Conservation (phyloP, 805 yeast genomes). For the Ogataea sp. region DNA sequence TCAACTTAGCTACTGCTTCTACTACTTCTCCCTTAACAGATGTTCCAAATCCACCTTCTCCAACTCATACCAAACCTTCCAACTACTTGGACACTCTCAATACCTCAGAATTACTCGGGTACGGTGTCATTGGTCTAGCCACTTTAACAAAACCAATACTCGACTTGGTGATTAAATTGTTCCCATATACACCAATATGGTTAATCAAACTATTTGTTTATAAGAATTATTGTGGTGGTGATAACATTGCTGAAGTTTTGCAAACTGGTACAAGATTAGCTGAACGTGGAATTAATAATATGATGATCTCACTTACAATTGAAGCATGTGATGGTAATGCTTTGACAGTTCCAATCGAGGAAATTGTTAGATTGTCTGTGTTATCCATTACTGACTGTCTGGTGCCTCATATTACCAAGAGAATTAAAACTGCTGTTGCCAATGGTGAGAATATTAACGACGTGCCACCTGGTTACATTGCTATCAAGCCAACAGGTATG, state of each 20-base stretch:
- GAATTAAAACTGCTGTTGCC: slow-evolving; percentile 33
- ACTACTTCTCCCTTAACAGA: neutral
- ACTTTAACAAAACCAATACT: slow-evolving; percentile 59
- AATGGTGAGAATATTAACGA: slow-evolving; percentile 41
- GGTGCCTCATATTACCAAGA: slow-evolving; percentile 60
- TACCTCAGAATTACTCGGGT: slow-evolving; percentile 50
- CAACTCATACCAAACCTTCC: neutral
- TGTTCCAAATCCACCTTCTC: too few relatives aligned
- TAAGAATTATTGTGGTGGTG: slow-evolving; percentile 88
- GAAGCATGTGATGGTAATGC: slow-evolving; percentile 84
- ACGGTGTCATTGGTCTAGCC: slow-evolving; percentile 60
- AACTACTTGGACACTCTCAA: slow-evolving; percentile 45
- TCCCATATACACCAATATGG: slow-evolving; percentile 70
- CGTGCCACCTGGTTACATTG: slow-evolving; percentile 87
- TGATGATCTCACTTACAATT: slow-evolving; percentile 92
- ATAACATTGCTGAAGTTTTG: slow-evolving; percentile 59
- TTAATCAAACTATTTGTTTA: slow-evolving; percentile 67
- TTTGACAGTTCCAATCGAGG: slow-evolving; percentile 37
- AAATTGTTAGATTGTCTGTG: slow-evolving; percentile 56
- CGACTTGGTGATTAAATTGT: slow-evolving; percentile 50
- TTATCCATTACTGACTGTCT: slow-evolving; percentile 60
- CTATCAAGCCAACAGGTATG: slow-evolving; percentile 89
- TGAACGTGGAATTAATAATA: slow-evolving; percentile 75
- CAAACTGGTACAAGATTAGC: slow-evolving; percentile 61
- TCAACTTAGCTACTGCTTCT: neutral